A percentile compares a stretch with the other conserved stretches of the same genome.
phyloP scores from a whole-genome alignment of 352 stramenopile genomes.

The Lagenidium sp. region DNA sequence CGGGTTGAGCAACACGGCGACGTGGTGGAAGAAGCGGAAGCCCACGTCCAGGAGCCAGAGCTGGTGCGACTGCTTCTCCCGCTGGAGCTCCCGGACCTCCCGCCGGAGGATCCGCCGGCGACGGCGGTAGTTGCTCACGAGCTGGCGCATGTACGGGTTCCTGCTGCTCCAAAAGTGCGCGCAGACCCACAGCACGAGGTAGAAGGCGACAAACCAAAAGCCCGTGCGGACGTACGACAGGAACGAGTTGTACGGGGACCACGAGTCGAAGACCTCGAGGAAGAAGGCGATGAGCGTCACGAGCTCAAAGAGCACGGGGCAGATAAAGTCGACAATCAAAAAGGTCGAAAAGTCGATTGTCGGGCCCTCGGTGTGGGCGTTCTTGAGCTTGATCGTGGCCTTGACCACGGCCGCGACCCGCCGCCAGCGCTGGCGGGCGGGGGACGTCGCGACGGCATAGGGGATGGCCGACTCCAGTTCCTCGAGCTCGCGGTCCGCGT shows the following conservation, averaged over 20 bases:
- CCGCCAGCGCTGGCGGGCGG: conserved; percentile 28
- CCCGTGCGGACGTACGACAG: conserved; percentile 61
- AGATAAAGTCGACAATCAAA: conserved; percentile 65
- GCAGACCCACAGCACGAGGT: conserved; percentile 61
- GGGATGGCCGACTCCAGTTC: not conserved
- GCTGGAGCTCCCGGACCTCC: conserved; percentile 35
- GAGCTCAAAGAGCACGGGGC: conserved; percentile 61
- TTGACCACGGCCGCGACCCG: conserved; percentile 14
- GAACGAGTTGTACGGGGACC: conserved; percentile 55
- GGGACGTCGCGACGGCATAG: conserved; percentile 9
- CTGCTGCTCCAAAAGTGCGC: conserved; percentile 75
- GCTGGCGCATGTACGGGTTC: conserved; percentile 63
- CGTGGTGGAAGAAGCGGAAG: conserved; percentile 61
- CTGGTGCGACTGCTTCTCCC: conserved; percentile 53
- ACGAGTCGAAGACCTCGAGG: conserved; percentile 36
- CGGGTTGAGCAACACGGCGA: conserved; percentile 35
- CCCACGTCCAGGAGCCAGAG: conserved; percentile 70
- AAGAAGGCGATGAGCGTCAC: conserved; percentile 38
- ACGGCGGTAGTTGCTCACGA: conserved; percentile 73
- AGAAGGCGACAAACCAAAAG: conserved; percentile 47
- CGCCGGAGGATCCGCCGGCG: conserved; percentile 40
- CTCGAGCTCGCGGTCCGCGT: no score
- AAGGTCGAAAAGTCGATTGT: conserved; percentile 68
- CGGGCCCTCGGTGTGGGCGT: conserved; percentile 42
- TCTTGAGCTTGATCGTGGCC: conserved; percentile 47